These are phyloP conservation scores for Phytophthora pini DNA, from an alignment of 352 stramenopile species.

Conservation along the genomic window DNA sequence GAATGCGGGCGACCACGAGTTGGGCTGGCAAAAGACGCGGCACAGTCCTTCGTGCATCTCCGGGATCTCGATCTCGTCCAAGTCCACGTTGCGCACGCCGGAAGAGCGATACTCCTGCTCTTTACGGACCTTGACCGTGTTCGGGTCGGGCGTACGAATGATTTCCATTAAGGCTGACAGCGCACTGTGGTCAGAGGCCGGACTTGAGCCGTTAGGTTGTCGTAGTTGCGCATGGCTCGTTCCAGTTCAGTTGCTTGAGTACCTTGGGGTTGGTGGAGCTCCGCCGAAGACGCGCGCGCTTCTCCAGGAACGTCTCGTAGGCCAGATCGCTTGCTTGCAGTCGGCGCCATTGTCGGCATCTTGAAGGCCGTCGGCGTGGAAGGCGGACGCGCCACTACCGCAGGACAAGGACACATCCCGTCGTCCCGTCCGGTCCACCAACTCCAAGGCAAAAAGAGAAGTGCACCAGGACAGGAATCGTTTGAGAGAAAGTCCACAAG, in stretches of 20 bases:
- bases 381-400: conserved; percentile 13
- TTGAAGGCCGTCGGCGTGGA: conserved; percentile 30
- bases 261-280: conserved; percentile 4
- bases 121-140: conserved; percentile 24
- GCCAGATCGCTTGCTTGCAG: conserved; percentile 24
- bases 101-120: conserved; percentile 24
- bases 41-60: conserved; percentile 73
- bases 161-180: conserved; percentile 35
- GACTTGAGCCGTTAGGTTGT: conserved; percentile 30
- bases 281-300: conserved; percentile 16
- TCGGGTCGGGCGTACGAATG: conserved; percentile 23
- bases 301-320: conserved; percentile 47
- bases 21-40: conserved; percentile 68
- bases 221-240: conserved; percentile 31
- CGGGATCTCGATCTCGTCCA: conserved; percentile 73
- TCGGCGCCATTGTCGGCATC: background rate
- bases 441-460: conserved; percentile 24
- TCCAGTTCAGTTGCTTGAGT: conserved; percentile 19
- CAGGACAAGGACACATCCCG: conserved; percentile 37
- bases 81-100: conserved; percentile 28
- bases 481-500: too few relatives aligned
- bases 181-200: conserved; percentile 14
- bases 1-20: conserved; percentile 78
- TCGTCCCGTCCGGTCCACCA: too few relatives aligned
- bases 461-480: background rate